A percentile compares a stretch with the other conserved stretches of the same genome.
Conservation (phyloP, 805 yeast genomes). For the Cyberlindnera mycetangii region DNA sequence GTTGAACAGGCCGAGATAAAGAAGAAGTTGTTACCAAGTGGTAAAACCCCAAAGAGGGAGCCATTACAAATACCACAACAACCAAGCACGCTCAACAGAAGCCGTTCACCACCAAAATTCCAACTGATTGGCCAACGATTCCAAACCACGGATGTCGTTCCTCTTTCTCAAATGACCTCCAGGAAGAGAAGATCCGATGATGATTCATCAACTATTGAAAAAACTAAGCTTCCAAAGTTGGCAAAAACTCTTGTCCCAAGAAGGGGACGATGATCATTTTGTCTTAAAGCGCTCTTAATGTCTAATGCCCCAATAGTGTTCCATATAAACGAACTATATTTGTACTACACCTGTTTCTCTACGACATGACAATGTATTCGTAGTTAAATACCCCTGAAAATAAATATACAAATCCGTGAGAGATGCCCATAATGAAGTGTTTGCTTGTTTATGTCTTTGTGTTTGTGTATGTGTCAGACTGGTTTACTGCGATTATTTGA, state of each 20-base stretch:
- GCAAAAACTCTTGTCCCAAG: neutral
- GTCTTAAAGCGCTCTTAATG: neutral
- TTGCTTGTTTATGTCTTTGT: neutral
- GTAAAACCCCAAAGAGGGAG: constrained; percentile 30
- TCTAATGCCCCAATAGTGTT: constrained; percentile 2
- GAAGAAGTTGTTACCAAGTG: constrained; percentile 27
- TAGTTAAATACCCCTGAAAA: neutral
- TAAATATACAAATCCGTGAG: neutral
- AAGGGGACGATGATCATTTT: constrained; percentile 1
- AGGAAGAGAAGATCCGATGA: constrained; percentile 17
- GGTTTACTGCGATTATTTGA: neutral
- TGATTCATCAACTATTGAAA: neutral
- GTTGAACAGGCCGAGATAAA: constrained; percentile 26
- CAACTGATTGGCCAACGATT: constrained; percentile 28
- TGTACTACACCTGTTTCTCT: no score
- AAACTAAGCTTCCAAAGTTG: constrained; percentile 14
- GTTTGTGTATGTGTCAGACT: neutral
- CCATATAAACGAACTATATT: no score
- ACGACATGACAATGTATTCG: no score
- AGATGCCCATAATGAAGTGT: neutral
- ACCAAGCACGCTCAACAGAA: neutral
- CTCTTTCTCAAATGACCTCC: neutral
- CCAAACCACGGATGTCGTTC: constrained; percentile 15
- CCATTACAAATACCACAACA: constrained; percentile 17
- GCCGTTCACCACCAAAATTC: constrained; percentile 28